Evolutionary conservation across 495 filamentous ascomycete genomes (phyloP), one percentile per base, ranked within the genome.

Genomic region (Penicillium mononematosum): DNA sequence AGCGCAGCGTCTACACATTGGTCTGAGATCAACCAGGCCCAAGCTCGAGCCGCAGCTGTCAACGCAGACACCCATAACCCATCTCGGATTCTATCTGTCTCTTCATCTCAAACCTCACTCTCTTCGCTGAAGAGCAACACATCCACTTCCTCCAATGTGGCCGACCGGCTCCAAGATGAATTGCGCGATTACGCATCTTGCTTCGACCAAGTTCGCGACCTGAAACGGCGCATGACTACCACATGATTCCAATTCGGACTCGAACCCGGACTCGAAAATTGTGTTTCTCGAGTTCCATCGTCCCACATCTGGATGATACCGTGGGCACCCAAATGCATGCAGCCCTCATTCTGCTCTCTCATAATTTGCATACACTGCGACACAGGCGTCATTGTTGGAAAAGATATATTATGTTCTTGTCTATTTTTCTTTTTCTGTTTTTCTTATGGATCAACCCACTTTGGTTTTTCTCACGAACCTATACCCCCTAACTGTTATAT

Each of bases 101-200:
- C 92, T 29, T 88, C 87, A 27, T 96, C 92, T 7, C 88, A 90
- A 64, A 89, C 88, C 52, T 95, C 90, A 47, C 82, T 96, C 34
- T 88, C 84, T 59, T 96, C 91, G 19, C 81, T 92, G 38, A 82
- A 84, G 51, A 89, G 86, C 68, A 81, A 77, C 17, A 77, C 79
- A 4, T 83, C 84, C 9, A 72, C 29, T 19, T 11, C 73, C 20
- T 69, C 76, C 8, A 74, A 81, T 39, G 76, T 93, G 57, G 89
- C 91, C 17, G 85, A 88, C 50, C 87, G 90, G 70, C 84, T 88
- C 24, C 85, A 86, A 58, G 87, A 83, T 68, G 89, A 96, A 70
- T 83, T 97, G 48, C 84, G 88, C 45, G 86, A 87, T 55, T 97
- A 96, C 71, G 89, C 90, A 34, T 87, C 85, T 68, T 90, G 86